These are phyloP conservation scores for Pterocarpus santalinus DNA, from an alignment of 306 rosid genomes.

Conservation along the genomic window DNA sequence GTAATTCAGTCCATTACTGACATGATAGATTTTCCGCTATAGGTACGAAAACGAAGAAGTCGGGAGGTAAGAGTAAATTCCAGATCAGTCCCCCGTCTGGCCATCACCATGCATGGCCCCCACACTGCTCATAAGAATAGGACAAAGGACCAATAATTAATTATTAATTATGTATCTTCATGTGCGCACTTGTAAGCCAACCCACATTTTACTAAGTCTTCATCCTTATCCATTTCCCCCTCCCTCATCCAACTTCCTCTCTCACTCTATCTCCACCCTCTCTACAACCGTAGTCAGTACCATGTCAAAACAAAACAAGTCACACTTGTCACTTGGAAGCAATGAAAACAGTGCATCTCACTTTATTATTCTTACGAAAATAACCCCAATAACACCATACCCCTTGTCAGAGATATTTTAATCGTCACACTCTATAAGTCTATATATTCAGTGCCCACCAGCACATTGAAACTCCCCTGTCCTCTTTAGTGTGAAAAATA, in stretches of 20 bases:
- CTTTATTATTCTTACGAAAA: not conserved
- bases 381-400: too few species aligned
- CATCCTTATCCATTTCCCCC: conserved; percentile 59
- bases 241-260: not conserved
- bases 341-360: not conserved
- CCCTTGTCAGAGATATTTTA: not conserved
- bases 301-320: not conserved
- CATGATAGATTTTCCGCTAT: too few species aligned
- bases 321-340: conserved; percentile 35
- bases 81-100: not conserved
- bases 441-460: too few species aligned
- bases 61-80: not conserved
- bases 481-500: not conserved
- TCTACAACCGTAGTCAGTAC: not conserved
- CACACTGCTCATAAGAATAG: conserved; percentile 36
- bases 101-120: conserved; percentile 5
- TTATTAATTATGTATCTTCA: not conserved
- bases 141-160: conserved; percentile 33
- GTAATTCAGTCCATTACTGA: too few species aligned
- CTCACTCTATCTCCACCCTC: not conserved
- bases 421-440: too few species aligned
- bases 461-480: not conserved
- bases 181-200: conserved; percentile 6
- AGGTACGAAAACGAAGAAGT: not conserved
- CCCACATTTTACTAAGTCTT: conserved; percentile 44